Percentiles rank a stretch among this genome's conserved stretches.
phyloP scores from a whole-genome alignment of 352 stramenopile species.

The Thalassiosira hispida region DNA sequence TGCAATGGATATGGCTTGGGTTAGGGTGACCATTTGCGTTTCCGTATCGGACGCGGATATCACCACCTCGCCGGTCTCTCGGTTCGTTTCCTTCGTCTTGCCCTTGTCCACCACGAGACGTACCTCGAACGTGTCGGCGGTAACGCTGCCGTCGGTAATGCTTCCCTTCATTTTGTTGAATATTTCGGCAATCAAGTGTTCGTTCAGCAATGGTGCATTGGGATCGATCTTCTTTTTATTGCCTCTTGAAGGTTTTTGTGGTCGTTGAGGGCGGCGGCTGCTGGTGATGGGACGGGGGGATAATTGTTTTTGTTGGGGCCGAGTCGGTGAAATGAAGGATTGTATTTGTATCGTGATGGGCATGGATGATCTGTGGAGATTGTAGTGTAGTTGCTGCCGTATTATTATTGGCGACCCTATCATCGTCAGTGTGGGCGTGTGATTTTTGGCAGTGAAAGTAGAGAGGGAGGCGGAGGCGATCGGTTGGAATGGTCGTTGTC shows the following conservation, averaged over 20 bases:
- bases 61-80: neutral
- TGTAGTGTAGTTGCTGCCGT: neutral
- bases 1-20: constrained; percentile 61
- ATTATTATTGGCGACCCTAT: neutral
- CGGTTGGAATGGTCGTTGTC: neutral
- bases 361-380: neutral
- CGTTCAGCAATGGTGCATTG: constrained; percentile 49
- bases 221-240: neutral
- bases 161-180: constrained; percentile 35
- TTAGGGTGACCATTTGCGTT: constrained; percentile 46
- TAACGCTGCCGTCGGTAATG: neutral
- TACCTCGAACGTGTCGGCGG: constrained; percentile 50
- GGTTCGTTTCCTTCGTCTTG: neutral
- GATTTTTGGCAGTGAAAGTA: neutral
- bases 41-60: neutral
- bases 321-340: neutral
- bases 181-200: constrained; percentile 58
- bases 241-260: neutral
- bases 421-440: neutral
- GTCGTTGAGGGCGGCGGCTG: no score
- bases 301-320: neutral
- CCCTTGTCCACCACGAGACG: constrained; percentile 49
- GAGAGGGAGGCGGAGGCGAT: no score
- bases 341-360: neutral
- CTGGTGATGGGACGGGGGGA: neutral